Evolutionary conservation across 2,329 filamentous ascomycete species (phyloP).

Genomic region (Colletotrichum echinochloae): DNA sequence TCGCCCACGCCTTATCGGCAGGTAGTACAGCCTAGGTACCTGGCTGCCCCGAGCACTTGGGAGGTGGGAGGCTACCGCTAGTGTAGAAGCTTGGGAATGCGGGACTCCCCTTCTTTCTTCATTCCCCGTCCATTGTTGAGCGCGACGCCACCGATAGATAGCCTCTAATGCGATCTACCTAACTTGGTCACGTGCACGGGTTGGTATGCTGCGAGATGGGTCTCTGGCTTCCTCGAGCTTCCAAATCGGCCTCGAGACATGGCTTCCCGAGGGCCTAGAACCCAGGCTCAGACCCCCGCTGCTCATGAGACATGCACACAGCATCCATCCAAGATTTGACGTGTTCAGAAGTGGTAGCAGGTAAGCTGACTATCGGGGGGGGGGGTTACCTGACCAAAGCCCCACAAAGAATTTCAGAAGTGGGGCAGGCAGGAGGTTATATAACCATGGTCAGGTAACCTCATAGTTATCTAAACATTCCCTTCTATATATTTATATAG

Average conservation of each 20-base stretch:
- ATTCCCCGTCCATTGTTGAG: constrained; percentile 1
- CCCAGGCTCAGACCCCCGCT: background rate
- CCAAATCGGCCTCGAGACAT: background rate
- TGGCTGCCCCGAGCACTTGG: no score
- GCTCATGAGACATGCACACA: background rate
- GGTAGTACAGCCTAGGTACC: no score
- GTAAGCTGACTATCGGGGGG: no score
- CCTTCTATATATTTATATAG: no score
- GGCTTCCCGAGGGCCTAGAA: background rate
- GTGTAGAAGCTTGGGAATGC: constrained; percentile 11
- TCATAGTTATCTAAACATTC: no score
- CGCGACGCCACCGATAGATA: background rate
- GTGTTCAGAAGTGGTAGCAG: no score
- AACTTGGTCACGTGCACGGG: background rate
- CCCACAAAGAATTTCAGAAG: no score
- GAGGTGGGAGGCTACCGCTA: background rate
- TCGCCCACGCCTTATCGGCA: no score
- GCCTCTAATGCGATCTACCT: background rate
- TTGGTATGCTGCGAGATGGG: constrained; percentile 11
- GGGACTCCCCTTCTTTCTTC: background rate
- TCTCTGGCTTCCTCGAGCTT: background rate
- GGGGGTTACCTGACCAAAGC: no score
- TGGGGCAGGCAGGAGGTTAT: no score
- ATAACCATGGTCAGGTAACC: no score
- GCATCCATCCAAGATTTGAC: background rate